A percentile compares a stretch with the other conserved stretches of the same genome.
These are phyloP conservation scores for Tetrahymena borealis DNA, from an alignment of 73 alveolate species.

Conservation along the genomic window DNA sequence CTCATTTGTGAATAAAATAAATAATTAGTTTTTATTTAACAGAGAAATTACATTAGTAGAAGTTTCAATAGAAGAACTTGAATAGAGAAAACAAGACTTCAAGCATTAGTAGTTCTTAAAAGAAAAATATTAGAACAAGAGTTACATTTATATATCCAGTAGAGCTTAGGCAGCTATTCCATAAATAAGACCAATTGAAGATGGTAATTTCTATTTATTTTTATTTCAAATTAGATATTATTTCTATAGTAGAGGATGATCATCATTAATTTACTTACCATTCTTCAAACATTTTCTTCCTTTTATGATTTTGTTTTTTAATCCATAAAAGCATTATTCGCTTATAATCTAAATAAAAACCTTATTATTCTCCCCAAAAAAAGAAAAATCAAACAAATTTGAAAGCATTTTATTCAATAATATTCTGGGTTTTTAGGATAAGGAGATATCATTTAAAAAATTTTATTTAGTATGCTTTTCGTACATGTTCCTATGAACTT, in stretches of 20 bases:
- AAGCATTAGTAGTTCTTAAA: not conserved
- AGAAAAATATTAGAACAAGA: not conserved
- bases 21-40: not conserved
- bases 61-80: not conserved
- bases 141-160: not conserved
- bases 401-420: too few relatives aligned
- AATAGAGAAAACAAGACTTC: not conserved
- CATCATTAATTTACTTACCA: too few relatives aligned
- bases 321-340: too few relatives aligned
- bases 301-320: too few relatives aligned
- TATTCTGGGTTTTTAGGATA: too few relatives aligned
- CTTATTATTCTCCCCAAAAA: not conserved
- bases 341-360: too few relatives aligned
- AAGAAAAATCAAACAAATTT: not conserved
- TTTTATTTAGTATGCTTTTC: too few relatives aligned
- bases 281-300: too few relatives aligned
- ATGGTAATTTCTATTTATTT: not conserved
- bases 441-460: too few relatives aligned
- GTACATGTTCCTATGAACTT: too few relatives aligned
- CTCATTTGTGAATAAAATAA: not conserved
- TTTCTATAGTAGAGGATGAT: too few relatives aligned
- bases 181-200: not conserved
- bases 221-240: too few relatives aligned
- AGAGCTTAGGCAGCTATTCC: not conserved
- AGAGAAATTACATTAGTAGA: not conserved